These are phyloP conservation scores for Aspergillus steynii DNA, from an alignment of 495 filamentous ascomycete species.

Conservation along the genomic window DNA sequence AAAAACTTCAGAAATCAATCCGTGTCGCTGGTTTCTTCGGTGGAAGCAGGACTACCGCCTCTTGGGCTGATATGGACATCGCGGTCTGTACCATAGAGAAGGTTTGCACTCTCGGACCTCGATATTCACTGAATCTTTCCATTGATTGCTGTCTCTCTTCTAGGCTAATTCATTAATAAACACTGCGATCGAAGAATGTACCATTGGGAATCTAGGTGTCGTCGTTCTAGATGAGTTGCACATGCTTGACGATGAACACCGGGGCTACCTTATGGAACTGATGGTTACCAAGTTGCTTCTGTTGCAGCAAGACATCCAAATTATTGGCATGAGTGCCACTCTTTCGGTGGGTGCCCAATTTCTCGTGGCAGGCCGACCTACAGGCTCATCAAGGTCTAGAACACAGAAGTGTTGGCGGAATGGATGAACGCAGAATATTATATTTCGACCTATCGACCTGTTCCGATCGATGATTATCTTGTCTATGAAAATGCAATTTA, in stretches of 20 bases:
- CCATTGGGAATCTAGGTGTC: slow-evolving; percentile 61
- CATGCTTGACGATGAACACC: slow-evolving; percentile 77
- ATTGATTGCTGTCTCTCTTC: background rate
- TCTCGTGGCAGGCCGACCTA: background rate
- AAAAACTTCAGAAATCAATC: slow-evolving; percentile 41
- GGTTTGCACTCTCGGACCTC: slow-evolving; percentile 40
- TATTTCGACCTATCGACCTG: slow-evolving; percentile 70
- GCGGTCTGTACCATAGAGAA: slow-evolving; percentile 85
- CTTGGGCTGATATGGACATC: slow-evolving; percentile 77
- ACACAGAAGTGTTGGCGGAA: slow-evolving; percentile 63
- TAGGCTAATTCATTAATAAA: slow-evolving; percentile 83
- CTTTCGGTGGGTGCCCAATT: slow-evolving; percentile 55
- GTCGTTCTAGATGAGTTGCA: slow-evolving; percentile 81
- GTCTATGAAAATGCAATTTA: slow-evolving; percentile 76
- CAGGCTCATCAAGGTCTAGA: slow-evolving; percentile 47
- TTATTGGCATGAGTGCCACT: slow-evolving; percentile 84
- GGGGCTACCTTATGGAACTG: slow-evolving; percentile 82
- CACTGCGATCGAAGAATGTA: slow-evolving; percentile 69
- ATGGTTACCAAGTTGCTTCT: slow-evolving; percentile 75
- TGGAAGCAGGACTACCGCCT: slow-evolving; percentile 62
- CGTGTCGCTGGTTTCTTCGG: slow-evolving; percentile 75
- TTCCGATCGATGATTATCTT: slow-evolving; percentile 74
- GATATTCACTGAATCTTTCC: background rate
- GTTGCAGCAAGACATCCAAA: slow-evolving; percentile 67
- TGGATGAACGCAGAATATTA: slow-evolving; percentile 76